These are phyloP conservation scores for Paecilomyces variotii DNA, from an alignment of 2,329 filamentous ascomycete genomes.

Conservation along the genomic window DNA sequence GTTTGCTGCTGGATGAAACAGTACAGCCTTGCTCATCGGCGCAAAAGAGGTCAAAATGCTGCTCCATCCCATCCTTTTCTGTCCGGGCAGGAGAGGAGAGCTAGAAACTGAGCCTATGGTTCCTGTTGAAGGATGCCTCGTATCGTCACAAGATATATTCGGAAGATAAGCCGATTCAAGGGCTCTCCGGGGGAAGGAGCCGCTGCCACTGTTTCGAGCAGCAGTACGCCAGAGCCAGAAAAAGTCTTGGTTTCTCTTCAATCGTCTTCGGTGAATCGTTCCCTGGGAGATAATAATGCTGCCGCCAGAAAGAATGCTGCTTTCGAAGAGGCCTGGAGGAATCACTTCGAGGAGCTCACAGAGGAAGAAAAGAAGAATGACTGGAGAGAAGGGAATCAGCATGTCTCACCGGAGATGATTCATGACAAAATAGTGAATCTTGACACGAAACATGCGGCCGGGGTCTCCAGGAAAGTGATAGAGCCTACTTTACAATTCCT, in stretches of 20 bases:
- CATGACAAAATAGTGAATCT: constrained; percentile 2
- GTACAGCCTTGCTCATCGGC: no score
- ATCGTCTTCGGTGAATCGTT: not conserved
- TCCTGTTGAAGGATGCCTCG: not conserved
- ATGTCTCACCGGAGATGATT: not conserved
- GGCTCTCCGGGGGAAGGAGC: not conserved
- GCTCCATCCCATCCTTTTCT: not conserved
- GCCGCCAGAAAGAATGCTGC: constrained; percentile 2
- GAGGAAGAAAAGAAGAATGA: constrained; percentile 1
- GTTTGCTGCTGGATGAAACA: not conserved
- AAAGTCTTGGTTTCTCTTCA: not conserved
- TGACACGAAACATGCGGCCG: constrained; percentile 1
- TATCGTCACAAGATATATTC: not conserved
- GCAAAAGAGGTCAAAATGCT: not conserved
- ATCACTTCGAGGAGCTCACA: constrained; percentile 4
- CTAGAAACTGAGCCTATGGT: not conserved
- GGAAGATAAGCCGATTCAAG: not conserved
- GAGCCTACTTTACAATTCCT: not conserved
- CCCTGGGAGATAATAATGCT: not conserved
- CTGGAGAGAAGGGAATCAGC: constrained; percentile 2
- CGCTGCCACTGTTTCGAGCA: constrained; percentile 2
- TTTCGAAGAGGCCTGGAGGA: constrained; percentile 7
- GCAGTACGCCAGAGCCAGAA: constrained; percentile 5
- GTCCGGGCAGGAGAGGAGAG: not conserved
- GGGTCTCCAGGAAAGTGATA: constrained; percentile 2